Base-by-base conservation (phyloP, 768 basidiomycete species). In the Amyloporia xantha region DNA sequence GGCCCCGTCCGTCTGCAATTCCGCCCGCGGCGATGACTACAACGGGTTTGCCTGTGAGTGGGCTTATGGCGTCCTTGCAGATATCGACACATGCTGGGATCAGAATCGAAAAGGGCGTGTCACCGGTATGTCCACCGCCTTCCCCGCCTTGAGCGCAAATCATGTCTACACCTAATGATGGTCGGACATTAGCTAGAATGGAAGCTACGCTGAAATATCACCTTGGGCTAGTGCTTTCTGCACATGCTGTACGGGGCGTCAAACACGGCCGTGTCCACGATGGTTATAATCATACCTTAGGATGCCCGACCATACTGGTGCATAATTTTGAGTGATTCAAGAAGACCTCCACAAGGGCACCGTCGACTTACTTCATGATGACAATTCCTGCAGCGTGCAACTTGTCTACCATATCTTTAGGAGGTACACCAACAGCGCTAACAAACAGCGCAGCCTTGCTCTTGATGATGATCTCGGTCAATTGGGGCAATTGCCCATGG, bases 121-220 rank as follows among this genome's bases (percentile, higher is more conserved):
- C 84, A 35, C 91, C 88, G 1, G 91, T 91, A 67, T 92, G 91
- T 11, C 90, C 91, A 21, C 91, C 90, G 19, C 89, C 91, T 66
- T 91, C 90, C 13, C 87, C 88, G 30, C 85, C 86, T 64, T 89
- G 89, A 1, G 87, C 90, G 60, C 91, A 90, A 40, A 94, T 91
- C 51, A 93, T 79, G 57, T 94, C 91, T 13, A 91, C 88, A 26
- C 82, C 30, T 33, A 15, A 33, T 33, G 30, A 7, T 15, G 15
- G 30, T 15, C 30, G 7, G 9, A 7, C 30, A 33, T 33, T 7
- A 33, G 30, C 30, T 7, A 7, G 15, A 33, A 33, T 7, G 30
- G 15, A 33, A 7, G 30, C 30, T n/a, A n/a, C n/a, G n/a, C n/a
- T n/a, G n/a, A n/a, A n/a, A n/a, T 33, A 15, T 7, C 15, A 33